These are phyloP conservation scores for Straminergon stramineum DNA, from an alignment of 225 moss, liverwort and hornwort species.

Conservation along the genomic window DNA sequence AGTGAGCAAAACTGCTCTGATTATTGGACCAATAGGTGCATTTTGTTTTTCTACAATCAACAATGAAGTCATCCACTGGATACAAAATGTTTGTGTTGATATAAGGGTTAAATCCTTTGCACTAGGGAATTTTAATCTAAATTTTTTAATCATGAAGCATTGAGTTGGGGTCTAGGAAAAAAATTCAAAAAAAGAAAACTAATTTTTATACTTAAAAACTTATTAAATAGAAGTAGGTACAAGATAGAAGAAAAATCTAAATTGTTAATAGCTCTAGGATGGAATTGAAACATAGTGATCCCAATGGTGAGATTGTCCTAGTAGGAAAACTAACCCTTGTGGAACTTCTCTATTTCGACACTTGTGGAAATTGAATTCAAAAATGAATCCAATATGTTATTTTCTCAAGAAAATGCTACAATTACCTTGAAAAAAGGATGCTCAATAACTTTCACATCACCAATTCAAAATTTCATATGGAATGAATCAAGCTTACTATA, in stretches of 20 bases:
- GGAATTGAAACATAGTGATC: neutral
- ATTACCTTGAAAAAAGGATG: fast-evolving
- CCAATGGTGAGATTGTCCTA: neutral
- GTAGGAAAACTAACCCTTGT: fast-evolving
- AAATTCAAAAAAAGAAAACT: neutral
- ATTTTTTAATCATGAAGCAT: neutral
- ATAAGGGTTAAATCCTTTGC: no score
- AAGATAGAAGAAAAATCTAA: neutral
- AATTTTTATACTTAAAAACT: neutral
- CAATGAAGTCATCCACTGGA: no score
- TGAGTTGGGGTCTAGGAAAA: no score
- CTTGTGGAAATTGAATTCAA: neutral
- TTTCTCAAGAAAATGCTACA: neutral
- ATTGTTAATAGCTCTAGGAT: neutral
- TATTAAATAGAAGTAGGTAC: neutral
- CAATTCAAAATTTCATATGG: neutral
- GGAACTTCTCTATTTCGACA: neutral
- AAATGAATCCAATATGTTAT: neutral
- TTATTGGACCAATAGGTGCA: no score
- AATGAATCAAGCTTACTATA: neutral
- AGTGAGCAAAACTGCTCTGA: no score
- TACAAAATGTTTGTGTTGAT: no score
- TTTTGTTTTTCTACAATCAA: no score
- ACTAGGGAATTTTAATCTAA: neutral
- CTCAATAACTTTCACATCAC: neutral